phyloP scores from a whole-genome alignment of 768 basidiomycete genomes.

The Ramaria sp. region DNA sequence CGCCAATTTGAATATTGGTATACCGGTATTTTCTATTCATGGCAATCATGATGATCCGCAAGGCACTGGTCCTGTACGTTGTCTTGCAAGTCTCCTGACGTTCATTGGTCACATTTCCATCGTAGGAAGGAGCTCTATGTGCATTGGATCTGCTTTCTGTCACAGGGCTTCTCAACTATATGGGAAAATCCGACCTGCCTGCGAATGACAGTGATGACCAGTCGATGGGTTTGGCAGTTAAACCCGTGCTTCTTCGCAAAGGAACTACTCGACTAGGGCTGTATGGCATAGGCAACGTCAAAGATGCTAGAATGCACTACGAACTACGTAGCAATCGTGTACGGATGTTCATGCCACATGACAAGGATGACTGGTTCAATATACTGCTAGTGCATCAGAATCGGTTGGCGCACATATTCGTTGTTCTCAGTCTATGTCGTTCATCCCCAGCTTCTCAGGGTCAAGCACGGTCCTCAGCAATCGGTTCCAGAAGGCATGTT shows the following conservation, averaged over 20 bases:
- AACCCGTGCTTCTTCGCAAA: slow-evolving; percentile 84
- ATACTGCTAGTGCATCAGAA: slow-evolving; percentile 92
- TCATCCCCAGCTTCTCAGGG: slow-evolving; percentile 34
- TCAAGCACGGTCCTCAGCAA: slow-evolving; percentile 89
- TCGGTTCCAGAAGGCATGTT: slow-evolving; percentile 96
- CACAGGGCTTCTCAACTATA: slow-evolving; percentile 91
- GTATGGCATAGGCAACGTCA: slow-evolving; percentile 95
- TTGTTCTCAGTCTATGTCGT: not conserved
- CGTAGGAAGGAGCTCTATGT: slow-evolving; percentile 86
- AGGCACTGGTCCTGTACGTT: slow-evolving; percentile 77
- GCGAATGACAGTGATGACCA: slow-evolving; percentile 55
- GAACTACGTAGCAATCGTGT: slow-evolving; percentile 91
- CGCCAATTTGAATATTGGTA: slow-evolving; percentile 84
- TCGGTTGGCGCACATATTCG: slow-evolving; percentile 41
- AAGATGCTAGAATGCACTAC: slow-evolving; percentile 93
- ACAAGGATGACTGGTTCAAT: slow-evolving; percentile 93
- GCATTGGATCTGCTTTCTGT: slow-evolving; percentile 93
- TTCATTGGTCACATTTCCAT: not conserved
- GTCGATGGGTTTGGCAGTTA: slow-evolving; percentile 69
- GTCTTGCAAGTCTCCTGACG: not conserved
- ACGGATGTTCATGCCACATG: slow-evolving; percentile 89
- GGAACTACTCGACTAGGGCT: slow-evolving; percentile 80
- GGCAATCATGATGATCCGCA: slow-evolving; percentile 99
- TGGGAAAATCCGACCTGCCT: slow-evolving; percentile 91
- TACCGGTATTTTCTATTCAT: slow-evolving; percentile 98